These are phyloP conservation scores for Scutellaria baicalensis DNA, from an alignment of 257 asterid genomes.

Conservation along the genomic window DNA sequence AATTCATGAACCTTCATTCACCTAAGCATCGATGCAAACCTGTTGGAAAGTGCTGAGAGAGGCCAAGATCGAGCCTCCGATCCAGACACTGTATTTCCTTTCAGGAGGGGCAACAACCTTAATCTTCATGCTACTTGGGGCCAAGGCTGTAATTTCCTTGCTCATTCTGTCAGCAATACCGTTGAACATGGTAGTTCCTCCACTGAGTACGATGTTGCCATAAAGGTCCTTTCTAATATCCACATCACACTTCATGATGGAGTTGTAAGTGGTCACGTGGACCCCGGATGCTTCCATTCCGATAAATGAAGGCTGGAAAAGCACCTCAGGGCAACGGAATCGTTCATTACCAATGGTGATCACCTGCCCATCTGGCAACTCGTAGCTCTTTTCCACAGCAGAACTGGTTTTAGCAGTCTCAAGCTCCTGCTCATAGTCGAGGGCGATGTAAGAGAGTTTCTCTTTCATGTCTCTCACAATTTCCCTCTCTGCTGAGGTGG, in stretches of 20 bases:
- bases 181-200: slow-evolving; percentile 40
- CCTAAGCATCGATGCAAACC: slow-evolving; percentile 8
- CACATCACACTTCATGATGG: slow-evolving; percentile 45
- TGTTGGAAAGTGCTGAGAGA: slow-evolving; percentile 52
- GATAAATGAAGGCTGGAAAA: slow-evolving; percentile 40
- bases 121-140: slow-evolving; percentile 45
- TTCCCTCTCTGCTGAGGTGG: slow-evolving; percentile 53
- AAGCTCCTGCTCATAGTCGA: slow-evolving; percentile 51
- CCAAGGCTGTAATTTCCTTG: slow-evolving; percentile 40
- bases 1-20: not conserved
- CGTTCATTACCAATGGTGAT: slow-evolving; percentile 43
- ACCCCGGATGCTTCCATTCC: slow-evolving; percentile 50
- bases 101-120: slow-evolving; percentile 46
- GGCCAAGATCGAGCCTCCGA: slow-evolving; percentile 44
- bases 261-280: slow-evolving; percentile 42
- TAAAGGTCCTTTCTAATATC: slow-evolving; percentile 42
- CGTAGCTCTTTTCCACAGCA: slow-evolving; percentile 41
- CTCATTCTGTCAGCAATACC: slow-evolving; percentile 46
- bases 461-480: slow-evolving; percentile 50
- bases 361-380: slow-evolving; percentile 49
- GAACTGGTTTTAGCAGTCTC: slow-evolving; percentile 42
- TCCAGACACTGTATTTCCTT: slow-evolving; percentile 50
- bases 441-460: slow-evolving; percentile 42
- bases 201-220: slow-evolving; percentile 38
- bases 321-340: slow-evolving; percentile 46